Conservation (phyloP, 2,329 filamentous ascomycete genomes). For the Aspergillus spinulosporus region DNA sequence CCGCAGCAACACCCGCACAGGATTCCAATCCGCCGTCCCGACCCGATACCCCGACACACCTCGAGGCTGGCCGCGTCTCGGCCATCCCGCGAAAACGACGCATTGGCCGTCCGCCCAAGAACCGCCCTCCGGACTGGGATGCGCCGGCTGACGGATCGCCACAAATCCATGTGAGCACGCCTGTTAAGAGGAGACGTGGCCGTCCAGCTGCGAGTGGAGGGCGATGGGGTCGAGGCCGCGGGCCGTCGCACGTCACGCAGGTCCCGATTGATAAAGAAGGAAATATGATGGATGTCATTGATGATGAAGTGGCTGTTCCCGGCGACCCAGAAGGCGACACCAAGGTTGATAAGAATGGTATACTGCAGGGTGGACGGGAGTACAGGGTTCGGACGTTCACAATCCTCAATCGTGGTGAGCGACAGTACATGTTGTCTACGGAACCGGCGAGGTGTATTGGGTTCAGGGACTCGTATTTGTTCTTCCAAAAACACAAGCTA, state of each 20-base stretch:
- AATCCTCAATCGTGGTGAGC: conserved; percentile 75
- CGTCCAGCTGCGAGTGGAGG: conserved; percentile 57
- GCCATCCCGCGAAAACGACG: conserved; percentile 69
- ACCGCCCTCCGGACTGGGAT: conserved; percentile 77
- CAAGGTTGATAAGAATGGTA: conserved; percentile 89
- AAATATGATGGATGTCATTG: conserved; percentile 82
- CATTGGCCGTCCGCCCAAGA: conserved; percentile 83
- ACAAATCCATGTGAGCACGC: conserved; percentile 50
- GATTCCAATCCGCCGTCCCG: conserved; percentile 48
- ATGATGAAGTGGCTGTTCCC: conserved; percentile 88
- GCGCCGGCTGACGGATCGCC: conserved; percentile 52
- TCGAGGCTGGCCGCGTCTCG: conserved; percentile 45
- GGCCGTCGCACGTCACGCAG: conserved; percentile 73
- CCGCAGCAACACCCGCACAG: conserved; percentile 40
- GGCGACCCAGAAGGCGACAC: conserved; percentile 85
- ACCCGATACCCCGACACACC: conserved; percentile 55
- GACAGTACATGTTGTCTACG: conserved; percentile 97
- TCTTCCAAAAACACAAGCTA: conserved; percentile 96
- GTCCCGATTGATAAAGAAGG: conserved; percentile 92
- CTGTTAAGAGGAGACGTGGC: conserved; percentile 59
- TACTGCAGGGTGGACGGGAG: conserved; percentile 78
- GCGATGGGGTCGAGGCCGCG: conserved; percentile 72
- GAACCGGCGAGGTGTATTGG: conserved; percentile 95
- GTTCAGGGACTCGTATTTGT: conserved; percentile 96
- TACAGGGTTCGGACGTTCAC: conserved; percentile 96